These are phyloP conservation scores for Ajuga chamaepitys DNA, from an alignment of 257 asterid genomes.

Conservation along the genomic window DNA sequence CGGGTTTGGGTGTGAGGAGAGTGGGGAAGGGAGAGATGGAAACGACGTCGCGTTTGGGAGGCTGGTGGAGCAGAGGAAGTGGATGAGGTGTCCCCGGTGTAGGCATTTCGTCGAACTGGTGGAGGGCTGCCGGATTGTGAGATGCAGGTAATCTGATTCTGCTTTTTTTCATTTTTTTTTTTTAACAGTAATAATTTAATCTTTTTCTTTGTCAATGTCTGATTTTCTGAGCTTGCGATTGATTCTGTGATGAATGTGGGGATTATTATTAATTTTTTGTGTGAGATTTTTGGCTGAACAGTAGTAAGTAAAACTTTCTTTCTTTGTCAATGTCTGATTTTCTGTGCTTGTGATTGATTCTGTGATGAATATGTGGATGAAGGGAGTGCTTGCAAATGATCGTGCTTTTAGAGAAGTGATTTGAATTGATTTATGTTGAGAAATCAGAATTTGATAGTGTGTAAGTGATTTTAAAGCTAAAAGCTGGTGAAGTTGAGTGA, in stretches of 20 bases:
- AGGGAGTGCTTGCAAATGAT: no score
- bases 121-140: constrained; percentile 47
- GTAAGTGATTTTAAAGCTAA: no score
- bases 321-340: no score
- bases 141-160: constrained; percentile 44
- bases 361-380: no score
- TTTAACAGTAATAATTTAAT: neutral
- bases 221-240: neutral
- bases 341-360: no score
- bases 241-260: neutral
- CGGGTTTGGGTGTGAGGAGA: constrained; percentile 53
- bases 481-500: no score
- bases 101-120: constrained; percentile 51
- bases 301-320: no score
- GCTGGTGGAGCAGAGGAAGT: constrained; percentile 43
- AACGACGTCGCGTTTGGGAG: constrained; percentile 46
- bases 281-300: no score
- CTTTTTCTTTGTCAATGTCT: neutral
- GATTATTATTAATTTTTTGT: no score
- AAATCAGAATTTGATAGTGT: no score
- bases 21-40: constrained; percentile 34
- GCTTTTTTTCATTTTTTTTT: neutral
- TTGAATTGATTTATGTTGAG: no score
- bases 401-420: no score
- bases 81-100: constrained; percentile 73